phyloP scores from a whole-genome alignment of 2,329 filamentous ascomycete genomes.

The Seiridium cupressi region DNA sequence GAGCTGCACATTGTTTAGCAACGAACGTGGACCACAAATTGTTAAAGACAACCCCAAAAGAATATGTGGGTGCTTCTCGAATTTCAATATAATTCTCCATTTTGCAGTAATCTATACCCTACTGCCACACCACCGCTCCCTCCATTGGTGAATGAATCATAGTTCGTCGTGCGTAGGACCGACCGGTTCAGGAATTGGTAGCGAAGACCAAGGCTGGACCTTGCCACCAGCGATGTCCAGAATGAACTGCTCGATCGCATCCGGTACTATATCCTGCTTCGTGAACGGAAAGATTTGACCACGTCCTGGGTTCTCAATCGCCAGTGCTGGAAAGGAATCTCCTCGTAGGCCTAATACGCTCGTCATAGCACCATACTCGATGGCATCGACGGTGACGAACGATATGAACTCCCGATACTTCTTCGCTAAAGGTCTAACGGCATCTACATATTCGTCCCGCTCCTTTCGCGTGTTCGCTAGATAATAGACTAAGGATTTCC shows the following conservation, averaged over 20 bases:
- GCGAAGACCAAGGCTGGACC: slow-evolving; percentile 36
- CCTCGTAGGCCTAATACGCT: slow-evolving; percentile 34
- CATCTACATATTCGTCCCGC: slow-evolving; percentile 31
- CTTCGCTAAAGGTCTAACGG: slow-evolving; percentile 39
- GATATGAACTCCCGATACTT: slow-evolving; percentile 44
- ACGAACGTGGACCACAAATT: too few relatives aligned
- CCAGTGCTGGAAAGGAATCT: slow-evolving; percentile 29
- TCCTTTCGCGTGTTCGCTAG: slow-evolving; percentile 29
- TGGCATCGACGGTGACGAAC: slow-evolving; percentile 45
- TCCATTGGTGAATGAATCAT: neutral
- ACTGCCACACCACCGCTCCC: slow-evolving; percentile 25
- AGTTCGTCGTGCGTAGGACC: slow-evolving; percentile 21
- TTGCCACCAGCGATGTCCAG: slow-evolving; percentile 41
- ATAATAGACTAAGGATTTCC: slow-evolving; percentile 37
- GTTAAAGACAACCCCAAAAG: slow-evolving; percentile 3
- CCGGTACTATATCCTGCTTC: slow-evolving; percentile 26
- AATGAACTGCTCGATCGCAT: slow-evolving; percentile 40
- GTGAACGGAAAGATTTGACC: slow-evolving; percentile 42
- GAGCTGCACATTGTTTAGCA: too few relatives aligned
- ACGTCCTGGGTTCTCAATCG: slow-evolving; percentile 42
- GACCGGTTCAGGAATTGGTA: slow-evolving; percentile 1
- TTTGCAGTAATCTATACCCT: too few relatives aligned
- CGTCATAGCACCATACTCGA: slow-evolving; percentile 44
- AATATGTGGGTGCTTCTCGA: slow-evolving; percentile 34
- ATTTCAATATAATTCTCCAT: too few relatives aligned